Conservation (phyloP, 768 basidiomycete genomes). For the Leccinellum albellum region DNA sequence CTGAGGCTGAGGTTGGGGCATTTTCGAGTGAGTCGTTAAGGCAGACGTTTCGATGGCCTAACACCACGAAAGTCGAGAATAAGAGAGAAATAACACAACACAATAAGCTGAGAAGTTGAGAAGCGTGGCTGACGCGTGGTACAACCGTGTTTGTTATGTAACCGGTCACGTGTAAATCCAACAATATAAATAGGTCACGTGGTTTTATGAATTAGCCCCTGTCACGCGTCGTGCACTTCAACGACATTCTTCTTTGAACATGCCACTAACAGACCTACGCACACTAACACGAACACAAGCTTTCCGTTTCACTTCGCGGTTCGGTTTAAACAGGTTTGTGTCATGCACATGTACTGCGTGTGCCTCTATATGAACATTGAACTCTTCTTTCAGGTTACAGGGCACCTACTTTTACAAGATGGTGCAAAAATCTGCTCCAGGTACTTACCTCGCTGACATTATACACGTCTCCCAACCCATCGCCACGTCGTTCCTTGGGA, state of each 20-base stretch:
- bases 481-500: not conserved
- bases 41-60: slow-evolving; percentile 44
- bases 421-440: not conserved
- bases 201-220: slow-evolving; percentile 18
- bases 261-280: not conserved
- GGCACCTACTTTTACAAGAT: slow-evolving; percentile 1
- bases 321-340: slow-evolving; percentile 1
- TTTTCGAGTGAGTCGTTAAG: slow-evolving; percentile 35
- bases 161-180: not conserved
- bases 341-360: not conserved
- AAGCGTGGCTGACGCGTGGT: slow-evolving; percentile 12
- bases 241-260: not conserved
- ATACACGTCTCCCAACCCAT: not conserved
- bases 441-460: not conserved
- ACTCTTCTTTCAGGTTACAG: not conserved
- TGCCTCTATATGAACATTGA: not conserved
- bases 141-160: slow-evolving; percentile 31
- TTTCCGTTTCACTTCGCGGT: not conserved
- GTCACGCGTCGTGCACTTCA: not conserved
- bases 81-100: too few species aligned
- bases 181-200: not conserved
- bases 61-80: slow-evolving; percentile 37
- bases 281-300: not conserved
- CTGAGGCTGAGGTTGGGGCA: slow-evolving; percentile 29
- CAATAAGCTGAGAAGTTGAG: slow-evolving; percentile 1